Evolutionary conservation across 345 rosid species (phyloP).

Genomic region (Schrenkiella parvula): DNA sequence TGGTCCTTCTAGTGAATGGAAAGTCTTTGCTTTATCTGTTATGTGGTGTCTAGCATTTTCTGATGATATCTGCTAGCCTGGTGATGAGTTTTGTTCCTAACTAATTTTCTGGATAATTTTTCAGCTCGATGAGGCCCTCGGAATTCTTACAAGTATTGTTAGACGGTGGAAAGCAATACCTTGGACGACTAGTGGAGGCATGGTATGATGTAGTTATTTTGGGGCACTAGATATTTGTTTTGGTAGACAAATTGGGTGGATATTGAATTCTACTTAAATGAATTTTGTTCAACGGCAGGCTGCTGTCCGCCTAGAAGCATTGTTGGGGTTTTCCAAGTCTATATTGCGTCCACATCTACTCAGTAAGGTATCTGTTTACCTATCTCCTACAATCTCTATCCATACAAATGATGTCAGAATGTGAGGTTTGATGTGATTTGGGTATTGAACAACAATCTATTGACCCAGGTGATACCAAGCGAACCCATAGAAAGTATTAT

Average conservation of each 20-base stretch:
- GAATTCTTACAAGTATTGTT: slow-evolving; percentile 42
- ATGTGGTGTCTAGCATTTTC: slow-evolving; percentile 1
- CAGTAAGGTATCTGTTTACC: slow-evolving; percentile 41
- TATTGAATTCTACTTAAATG: neutral
- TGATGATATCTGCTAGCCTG: neutral
- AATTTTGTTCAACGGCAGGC: slow-evolving; percentile 38
- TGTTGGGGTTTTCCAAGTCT: slow-evolving; percentile 52
- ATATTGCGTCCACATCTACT: slow-evolving; percentile 53
- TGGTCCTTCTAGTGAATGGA: neutral
- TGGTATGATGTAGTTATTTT: slow-evolving; percentile 41
- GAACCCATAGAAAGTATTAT: slow-evolving; percentile 63
- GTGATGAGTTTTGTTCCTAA: slow-evolving; percentile 4
- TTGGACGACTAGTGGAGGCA: slow-evolving; percentile 81
- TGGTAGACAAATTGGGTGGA: neutral
- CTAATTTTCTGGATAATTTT: neutral
- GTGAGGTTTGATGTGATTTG: slow-evolving; percentile 6
- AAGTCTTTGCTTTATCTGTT: neutral
- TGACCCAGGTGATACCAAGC: slow-evolving; percentile 43
- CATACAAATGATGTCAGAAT: slow-evolving; percentile 5
- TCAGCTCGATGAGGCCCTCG: slow-evolving; percentile 53
- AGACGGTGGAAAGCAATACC: slow-evolving; percentile 61
- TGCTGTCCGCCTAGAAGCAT: slow-evolving; percentile 57
- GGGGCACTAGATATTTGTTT: neutral
- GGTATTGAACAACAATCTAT: neutral
- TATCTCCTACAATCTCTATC: neutral